Conservation (phyloP, 2,329 filamentous ascomycete species). For the Ilyonectria sp. region DNA sequence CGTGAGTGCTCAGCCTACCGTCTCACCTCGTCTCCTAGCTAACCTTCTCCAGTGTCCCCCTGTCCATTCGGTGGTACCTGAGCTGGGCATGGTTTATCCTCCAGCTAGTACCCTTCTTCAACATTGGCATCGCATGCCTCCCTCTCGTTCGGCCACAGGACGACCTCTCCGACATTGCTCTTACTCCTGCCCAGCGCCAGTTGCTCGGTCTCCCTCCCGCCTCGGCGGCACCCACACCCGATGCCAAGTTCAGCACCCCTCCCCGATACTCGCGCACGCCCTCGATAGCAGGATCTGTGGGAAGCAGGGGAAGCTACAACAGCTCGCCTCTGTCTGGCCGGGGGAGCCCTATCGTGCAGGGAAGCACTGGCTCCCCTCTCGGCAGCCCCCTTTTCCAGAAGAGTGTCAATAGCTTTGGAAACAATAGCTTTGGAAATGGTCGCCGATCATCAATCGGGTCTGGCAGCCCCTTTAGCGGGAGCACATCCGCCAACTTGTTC, state of each 20-base stretch:
- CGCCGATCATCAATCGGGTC: conserved; percentile 75
- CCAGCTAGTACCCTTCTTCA: conserved; percentile 75
- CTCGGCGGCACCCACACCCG: conserved; percentile 74
- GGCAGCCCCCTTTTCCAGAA: conserved; percentile 77
- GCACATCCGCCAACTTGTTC: conserved; percentile 64
- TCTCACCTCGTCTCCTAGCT: conserved; percentile 30
- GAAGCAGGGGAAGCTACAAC: conserved; percentile 70
- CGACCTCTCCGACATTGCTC: conserved; percentile 87
- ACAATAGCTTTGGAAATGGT: conserved; percentile 63
- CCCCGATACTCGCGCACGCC: conserved; percentile 87
- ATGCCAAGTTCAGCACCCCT: conserved; percentile 82
- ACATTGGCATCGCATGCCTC: conserved; percentile 78
- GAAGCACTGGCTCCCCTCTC: conserved; percentile 53
- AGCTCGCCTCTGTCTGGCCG: conserved; percentile 72
- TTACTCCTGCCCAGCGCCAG: conserved; percentile 82
- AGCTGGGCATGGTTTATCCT: conserved; percentile 63
- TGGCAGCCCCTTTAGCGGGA: conserved; percentile 66
- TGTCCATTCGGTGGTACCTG: conserved; percentile 54
- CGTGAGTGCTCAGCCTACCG: conserved; percentile 53
- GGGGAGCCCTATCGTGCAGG: conserved; percentile 63
- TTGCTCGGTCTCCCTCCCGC: conserved; percentile 85
- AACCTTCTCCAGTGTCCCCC: conserved; percentile 50
- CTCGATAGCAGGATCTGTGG: conserved; percentile 74
- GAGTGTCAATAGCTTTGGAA: conserved; percentile 66
- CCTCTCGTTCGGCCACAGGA: conserved; percentile 83